phyloP scores from a whole-genome alignment of 441 rosid genomes.

The Capsella rubella region DNA sequence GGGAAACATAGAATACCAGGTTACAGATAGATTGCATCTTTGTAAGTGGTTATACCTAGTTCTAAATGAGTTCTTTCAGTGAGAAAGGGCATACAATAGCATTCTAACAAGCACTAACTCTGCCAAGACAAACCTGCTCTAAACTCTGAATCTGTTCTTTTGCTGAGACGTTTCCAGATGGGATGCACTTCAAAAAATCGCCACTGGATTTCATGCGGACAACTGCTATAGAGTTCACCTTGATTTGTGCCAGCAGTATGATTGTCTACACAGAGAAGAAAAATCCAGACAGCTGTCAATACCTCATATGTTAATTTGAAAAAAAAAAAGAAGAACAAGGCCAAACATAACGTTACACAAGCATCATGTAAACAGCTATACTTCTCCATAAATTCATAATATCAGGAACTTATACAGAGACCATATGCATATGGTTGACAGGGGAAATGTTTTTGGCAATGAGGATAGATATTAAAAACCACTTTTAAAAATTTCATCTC shows the following conservation, averaged over 20 bases:
- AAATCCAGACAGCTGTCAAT: constrained; percentile 31
- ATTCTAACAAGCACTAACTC: constrained; percentile 35
- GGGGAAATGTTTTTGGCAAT: not conserved
- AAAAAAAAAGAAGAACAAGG: not conserved
- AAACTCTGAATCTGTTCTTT: constrained; percentile 54
- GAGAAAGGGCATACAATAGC: constrained; percentile 15
- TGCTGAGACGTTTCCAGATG: constrained; percentile 45
- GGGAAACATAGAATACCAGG: constrained; percentile 1
- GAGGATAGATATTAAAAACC: not conserved
- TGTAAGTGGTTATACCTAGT: constrained; percentile 12
- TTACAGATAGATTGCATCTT: constrained; percentile 2
- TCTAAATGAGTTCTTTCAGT: constrained; percentile 7
- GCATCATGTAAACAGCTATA: constrained; percentile 8
- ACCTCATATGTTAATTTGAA: constrained; percentile 1
- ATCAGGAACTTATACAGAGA: not conserved
- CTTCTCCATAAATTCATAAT: constrained; percentile 12
- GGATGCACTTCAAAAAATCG: constrained; percentile 42
- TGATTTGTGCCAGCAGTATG: constrained; percentile 75
- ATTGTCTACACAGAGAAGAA: constrained; percentile 59
- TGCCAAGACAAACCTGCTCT: constrained; percentile 71
- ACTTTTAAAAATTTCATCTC: not conserved
- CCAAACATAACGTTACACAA: not conserved
- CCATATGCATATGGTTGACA: constrained; percentile 19
- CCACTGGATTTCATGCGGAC: constrained; percentile 69
- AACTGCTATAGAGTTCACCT: constrained; percentile 81